Evolutionary conservation across 257 asterid genomes (phyloP).

Genomic region (Paulownia fortunei): DNA sequence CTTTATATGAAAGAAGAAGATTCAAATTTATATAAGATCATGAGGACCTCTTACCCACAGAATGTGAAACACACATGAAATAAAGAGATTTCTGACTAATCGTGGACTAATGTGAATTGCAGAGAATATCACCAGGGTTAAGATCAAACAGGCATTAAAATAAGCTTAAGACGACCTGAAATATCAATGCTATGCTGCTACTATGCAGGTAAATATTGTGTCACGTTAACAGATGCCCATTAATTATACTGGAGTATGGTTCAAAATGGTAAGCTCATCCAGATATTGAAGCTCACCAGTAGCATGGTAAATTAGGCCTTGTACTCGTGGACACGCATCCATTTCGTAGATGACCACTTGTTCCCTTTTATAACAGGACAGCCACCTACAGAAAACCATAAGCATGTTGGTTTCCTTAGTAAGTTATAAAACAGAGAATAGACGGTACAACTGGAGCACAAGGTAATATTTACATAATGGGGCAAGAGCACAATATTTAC

Average conservation of each 20-base stretch:
- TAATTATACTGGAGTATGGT: not conserved
- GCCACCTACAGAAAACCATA: conserved; percentile 62
- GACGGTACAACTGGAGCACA: not conserved
- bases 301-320: conserved; percentile 44
- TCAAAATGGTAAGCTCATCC: conserved; percentile 10
- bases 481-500: not conserved
- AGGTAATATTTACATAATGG: not conserved
- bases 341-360: conserved; percentile 98
- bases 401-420: conserved; percentile 9
- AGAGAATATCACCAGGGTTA: not conserved
- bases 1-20: not conserved
- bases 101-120: not conserved
- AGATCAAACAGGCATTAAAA: not conserved
- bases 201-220: not conserved
- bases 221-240: conserved; percentile 7
- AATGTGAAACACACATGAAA: not conserved
- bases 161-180: not conserved
- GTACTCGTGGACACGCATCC: conserved; percentile 89
- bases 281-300: conserved; percentile 48
- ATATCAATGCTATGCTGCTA: not conserved
- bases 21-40: not conserved
- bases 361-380: conserved; percentile 93
- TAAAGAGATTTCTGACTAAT: not conserved
- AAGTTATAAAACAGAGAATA: conserved; percentile 1
- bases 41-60: not conserved